Evolutionary conservation across 306 rosid genomes (phyloP).

Genomic region (Sicyos baderoa): DNA sequence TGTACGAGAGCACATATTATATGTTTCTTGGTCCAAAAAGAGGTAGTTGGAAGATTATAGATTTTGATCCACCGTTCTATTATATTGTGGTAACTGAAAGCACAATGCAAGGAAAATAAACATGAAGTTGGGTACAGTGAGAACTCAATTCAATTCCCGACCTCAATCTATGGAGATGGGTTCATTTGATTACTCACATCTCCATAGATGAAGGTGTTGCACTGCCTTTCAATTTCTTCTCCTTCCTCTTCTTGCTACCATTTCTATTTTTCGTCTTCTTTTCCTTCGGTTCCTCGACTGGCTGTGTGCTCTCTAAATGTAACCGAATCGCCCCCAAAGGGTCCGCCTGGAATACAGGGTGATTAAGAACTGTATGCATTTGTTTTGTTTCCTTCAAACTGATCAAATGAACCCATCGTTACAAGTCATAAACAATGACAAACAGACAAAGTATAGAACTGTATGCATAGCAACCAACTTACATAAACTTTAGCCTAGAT

Average conservation of each 20-base stretch:
- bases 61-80: too few relatives aligned
- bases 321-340: conserved; percentile 50
- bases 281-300: conserved; percentile 45
- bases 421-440: not conserved
- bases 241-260: conserved; percentile 53
- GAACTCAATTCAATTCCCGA: too few relatives aligned
- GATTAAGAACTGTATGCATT: conserved; percentile 40
- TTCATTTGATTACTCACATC: conserved; percentile 30
- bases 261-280: conserved; percentile 35
- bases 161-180: too few relatives aligned
- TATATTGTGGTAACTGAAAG: too few relatives aligned
- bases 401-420: conserved; percentile 25
- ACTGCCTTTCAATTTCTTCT: conserved; percentile 42
- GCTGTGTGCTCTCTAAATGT: conserved; percentile 55
- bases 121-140: too few relatives aligned
- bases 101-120: too few relatives aligned
- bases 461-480: conserved; percentile 27
- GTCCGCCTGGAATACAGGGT: conserved; percentile 47
- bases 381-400: conserved; percentile 63
- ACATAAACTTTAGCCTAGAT: conserved; percentile 56
- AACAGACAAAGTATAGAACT: not conserved
- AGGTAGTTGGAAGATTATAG: too few relatives aligned
- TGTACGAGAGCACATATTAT: too few relatives aligned
- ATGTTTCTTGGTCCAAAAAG: too few relatives aligned
- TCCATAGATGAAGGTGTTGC: conserved; percentile 45